Base-by-base conservation (phyloP, 2,329 filamentous ascomycete species). In the Penicillium fuscoglaucum region DNA sequence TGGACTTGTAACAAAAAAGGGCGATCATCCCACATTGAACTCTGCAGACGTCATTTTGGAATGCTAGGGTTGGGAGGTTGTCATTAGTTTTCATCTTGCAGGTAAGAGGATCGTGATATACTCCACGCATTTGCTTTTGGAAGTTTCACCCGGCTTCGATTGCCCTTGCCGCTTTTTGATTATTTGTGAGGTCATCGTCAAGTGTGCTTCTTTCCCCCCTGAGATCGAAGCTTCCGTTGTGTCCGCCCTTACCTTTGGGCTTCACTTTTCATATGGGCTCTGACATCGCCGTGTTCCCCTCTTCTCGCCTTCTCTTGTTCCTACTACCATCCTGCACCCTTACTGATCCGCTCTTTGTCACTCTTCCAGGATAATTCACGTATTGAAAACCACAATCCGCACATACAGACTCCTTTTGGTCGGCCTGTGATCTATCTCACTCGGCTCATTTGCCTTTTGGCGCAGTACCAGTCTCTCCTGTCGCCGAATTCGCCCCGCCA, bases 401-500 rank as follows among this genome's bases (percentile, higher is more conserved):
- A 66, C 60, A 65, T 64, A 61, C 48, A 57, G 56, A 58, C 54
- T 54, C 57, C 47, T 59, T 57, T 61, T 68, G 66, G 66, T 71
- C 68, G 67, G 66, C 61, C 59, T 66, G 58, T 63, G 66, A 66
- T 65, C 63, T 62, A 59, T 61, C 61, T 63, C 64, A 52, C 61
- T 64, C 59, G 60, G 62, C 62, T 67, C 63, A 56, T 67, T 64
- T 67, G 67, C 63, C 65, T 66, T 63, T 62, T 51, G 58, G 58
- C 66, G 59, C 60, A 65, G 59, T 55, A 58, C 59, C 66, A 65
- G 67, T 63, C 65, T 67, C 64, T 67, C 65, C 64, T 63, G 59
- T 64, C 57, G 46, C 55, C 63, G 63, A 57, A 65, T 64, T 57
- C 55, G 41, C 31, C 55, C 55, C 58, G 26, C 50, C 28, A 61